A percentile compares a stretch with the other conserved stretches of the same genome.
Conservation (phyloP, 2,329 filamentous ascomycete genomes). For the Fusarium papillatum region DNA sequence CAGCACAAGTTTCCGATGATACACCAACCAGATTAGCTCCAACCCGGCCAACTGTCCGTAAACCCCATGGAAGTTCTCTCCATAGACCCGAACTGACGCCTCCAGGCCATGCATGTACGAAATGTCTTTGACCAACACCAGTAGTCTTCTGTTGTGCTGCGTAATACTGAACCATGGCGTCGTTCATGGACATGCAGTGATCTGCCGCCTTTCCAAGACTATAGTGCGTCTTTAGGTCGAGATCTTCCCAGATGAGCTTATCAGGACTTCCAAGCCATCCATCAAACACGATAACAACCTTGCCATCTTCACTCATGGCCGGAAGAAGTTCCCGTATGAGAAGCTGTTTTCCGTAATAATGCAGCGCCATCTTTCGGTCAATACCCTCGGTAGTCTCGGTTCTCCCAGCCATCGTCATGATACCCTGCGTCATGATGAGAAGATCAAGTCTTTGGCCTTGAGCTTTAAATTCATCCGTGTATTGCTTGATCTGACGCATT, state of each 20-base stretch:
- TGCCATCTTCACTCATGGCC: constrained; percentile 49
- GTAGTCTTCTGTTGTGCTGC: constrained; percentile 42
- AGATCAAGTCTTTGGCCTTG: constrained; percentile 50
- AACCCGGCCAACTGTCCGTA: constrained; percentile 28
- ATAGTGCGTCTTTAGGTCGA: constrained; percentile 53
- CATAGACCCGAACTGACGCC: constrained; percentile 50
- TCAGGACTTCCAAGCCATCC: constrained; percentile 46
- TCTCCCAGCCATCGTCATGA: constrained; percentile 50
- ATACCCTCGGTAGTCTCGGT: constrained; percentile 59
- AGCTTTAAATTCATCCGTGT: constrained; percentile 45
- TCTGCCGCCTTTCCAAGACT: constrained; percentile 48
- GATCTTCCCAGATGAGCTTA: constrained; percentile 54
- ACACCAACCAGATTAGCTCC: constrained; percentile 37
- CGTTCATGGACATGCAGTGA: constrained; percentile 56
- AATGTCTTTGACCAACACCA: constrained; percentile 40
- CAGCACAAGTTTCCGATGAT: constrained; percentile 45
- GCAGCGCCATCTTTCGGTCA: constrained; percentile 59
- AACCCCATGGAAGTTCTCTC: constrained; percentile 48
- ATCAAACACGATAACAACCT: constrained; percentile 56
- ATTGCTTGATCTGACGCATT: constrained; percentile 51
- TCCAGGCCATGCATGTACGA: constrained; percentile 57
- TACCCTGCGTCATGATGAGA: constrained; percentile 55
- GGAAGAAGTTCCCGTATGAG: constrained; percentile 57
- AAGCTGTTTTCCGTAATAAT: constrained; percentile 60
- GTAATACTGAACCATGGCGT: constrained; percentile 52